Base-by-base conservation (phyloP, 495 filamentous ascomycete genomes). In the Talaromyces trachyspermus region DNA sequence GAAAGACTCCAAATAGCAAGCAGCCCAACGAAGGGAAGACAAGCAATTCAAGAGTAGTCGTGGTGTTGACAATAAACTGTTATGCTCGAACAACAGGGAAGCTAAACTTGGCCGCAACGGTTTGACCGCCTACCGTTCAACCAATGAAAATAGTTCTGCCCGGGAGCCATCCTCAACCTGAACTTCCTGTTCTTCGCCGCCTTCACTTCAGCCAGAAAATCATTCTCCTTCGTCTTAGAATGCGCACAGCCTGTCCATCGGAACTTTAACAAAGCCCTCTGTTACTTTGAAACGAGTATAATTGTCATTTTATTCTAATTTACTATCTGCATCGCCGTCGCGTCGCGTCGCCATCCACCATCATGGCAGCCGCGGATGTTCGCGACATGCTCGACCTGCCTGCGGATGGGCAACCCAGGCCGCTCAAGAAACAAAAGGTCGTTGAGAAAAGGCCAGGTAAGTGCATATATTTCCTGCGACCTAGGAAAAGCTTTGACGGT, bases 381-480 rank as follows among this genome's bases (percentile, higher is more conserved):
- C 88, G 86, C 66, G 89, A 95, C 66, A 86, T 95, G 63, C 83
- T 95, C 65, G 85, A 88, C 63, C 71, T 94, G 59, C 82, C 86
- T 43, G 75, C 69, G 47, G 74, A 84, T 56, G 79, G 77, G 51
- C 68, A 77, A 52, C 68, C 77, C 32, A 72, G 76, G 47, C 81
- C 85, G 9, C 64, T 76, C 39, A 94, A 94, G 69, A 91, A 91
- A 58, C 81, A 84, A 60, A 90, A 88, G 60, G 76, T 78, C 0
- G 70, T 73, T 5, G 79, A 78, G 45, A 80, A 82, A 52, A 78
- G 87, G 52, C 85, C 83, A 58, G 86, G 82, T 77, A 56, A 68
- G 56, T 66, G 64, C 64, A 18, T 65, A 75, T 51, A 72, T 71
- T 46, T 66, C 70, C 14, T 24, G 12, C 2, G 48, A 11, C 4